phyloP scores from a whole-genome alignment of 2,329 filamentous ascomycete genomes.

The Myotisia sp. region DNA sequence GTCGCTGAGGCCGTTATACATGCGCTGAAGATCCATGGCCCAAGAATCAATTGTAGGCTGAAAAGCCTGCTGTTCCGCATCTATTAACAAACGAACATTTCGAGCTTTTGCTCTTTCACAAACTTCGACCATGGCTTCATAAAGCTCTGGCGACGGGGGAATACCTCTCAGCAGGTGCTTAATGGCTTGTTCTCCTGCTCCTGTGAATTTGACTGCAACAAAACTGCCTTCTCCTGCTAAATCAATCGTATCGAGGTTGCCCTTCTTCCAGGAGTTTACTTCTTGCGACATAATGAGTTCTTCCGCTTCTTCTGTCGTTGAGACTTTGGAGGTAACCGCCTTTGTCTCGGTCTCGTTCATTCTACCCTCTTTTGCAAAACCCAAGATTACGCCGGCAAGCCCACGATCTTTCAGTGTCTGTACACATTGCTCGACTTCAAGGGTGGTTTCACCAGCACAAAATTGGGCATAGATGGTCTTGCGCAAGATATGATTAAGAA shows the following conservation, averaged over 20 bases:
- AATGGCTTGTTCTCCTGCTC: constrained; percentile 64
- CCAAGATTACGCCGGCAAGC: constrained; percentile 69
- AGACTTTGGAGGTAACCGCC: constrained; percentile 1
- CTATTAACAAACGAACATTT: constrained; percentile 60
- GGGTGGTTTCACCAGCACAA: constrained; percentile 63
- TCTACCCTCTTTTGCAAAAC: constrained; percentile 71
- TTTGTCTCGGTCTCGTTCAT: constrained; percentile 37
- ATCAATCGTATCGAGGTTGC: constrained; percentile 56
- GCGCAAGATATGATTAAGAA: constrained; percentile 58
- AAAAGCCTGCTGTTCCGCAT: constrained; percentile 67
- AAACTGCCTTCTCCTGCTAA: constrained; percentile 39
- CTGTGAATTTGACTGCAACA: constrained; percentile 62
- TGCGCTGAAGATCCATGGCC: constrained; percentile 58
- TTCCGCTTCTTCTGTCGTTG: constrained; percentile 13
- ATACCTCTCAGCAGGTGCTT: constrained; percentile 49
- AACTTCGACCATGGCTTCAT: constrained; percentile 55
- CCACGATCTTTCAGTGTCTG: constrained; percentile 55
- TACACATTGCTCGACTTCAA: constrained; percentile 54
- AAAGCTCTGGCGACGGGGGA: constrained; percentile 49
- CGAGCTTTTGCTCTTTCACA: constrained; percentile 57
- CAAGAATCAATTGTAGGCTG: constrained; percentile 70
- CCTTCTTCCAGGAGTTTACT: constrained; percentile 49
- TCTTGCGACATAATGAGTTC: constrained; percentile 13
- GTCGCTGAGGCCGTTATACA: constrained; percentile 50
- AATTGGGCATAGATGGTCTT: constrained; percentile 84